Base-by-base conservation (phyloP, 2,329 filamentous ascomycete genomes). In the Fonsecaea nubica region DNA sequence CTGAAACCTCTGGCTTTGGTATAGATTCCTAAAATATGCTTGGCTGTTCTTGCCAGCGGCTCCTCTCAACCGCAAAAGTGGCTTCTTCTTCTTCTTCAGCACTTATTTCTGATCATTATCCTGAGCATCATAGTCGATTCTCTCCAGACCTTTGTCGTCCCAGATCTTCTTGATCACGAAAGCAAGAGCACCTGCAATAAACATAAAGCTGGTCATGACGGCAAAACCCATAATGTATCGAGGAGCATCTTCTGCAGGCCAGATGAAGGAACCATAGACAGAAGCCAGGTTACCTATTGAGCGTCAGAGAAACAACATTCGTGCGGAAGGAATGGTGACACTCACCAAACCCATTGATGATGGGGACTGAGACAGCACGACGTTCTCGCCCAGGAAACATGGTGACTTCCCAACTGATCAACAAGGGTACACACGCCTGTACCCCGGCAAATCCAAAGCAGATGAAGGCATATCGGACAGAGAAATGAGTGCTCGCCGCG, bases 241-340 rank as follows among this genome's bases (percentile, higher is more conserved):
- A 5, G 79, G 79, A 3, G 73, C 76, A 55, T 78, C 77, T 15
- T 72, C 73, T 18, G 40, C 38, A 15, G 85, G 84, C 72, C 91
- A 92, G 63, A 65, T 65, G 57, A 65, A 65, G 35, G 63, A 61
- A 1, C 63, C 63, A 21, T 65, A 65, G 15, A 65, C 63, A 38
- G 63, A 65, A 32, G 63, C 63, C 63, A 65, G 48, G 48, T 65
- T 65, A 25, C 62, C 62, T 64, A 32, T 35, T 10, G 32, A 52
- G 30, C 4, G 25, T 36, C 52, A 61, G 25, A 6, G 18, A 35
- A 10, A 5, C 21, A 32, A 1, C 15, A 32, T 9, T 50, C 12
- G 8, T 32, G 18, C 18, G 32, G 50, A 21, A 32, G 13, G 8
- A 18, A 15, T 25, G 2, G 25, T 15, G 36, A 56, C 15, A 52